Evolutionary conservation across 164 flowering plant species (phyloP), one percentile per base, ranked within the genome.

Genomic region (Houttuynia cordata): DNA sequence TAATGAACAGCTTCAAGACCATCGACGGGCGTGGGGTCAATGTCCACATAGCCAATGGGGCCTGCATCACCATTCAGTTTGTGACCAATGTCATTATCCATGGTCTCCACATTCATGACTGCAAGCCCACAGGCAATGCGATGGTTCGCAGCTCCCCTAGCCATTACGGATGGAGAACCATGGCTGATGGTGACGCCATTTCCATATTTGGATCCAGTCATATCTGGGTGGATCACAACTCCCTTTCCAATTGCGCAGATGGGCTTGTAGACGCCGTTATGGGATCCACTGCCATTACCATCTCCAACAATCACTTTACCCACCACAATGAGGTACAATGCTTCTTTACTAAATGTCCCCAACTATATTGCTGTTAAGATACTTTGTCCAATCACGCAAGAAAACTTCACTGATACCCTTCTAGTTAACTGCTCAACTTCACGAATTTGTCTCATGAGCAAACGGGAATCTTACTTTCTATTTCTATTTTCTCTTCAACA

Each of bases 201-300:
- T 89, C 96, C 37, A 87, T 92, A 24, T 89, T 89, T 51, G 93
- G 96, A 15, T 77, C 96, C 22, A 89, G 96, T 68, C 98, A 93
- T 61, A 72, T 93, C 3, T 93, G 98, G 98, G 79, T 93, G 25
- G 98, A 93, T 73, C 98, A 93, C 77, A 80, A 80, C 60, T 92
- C 98, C 0, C 85, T 92, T 52, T 85, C 96, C 39, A 65, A 79
- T 51, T 92, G 98, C 60, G 92, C 97, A 8, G 98, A 92, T 72
- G 98, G 98, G 6, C 96, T 92, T 37, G 84, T 92, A 23, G 98
- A 92, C 66, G 98, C 96, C 64, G 80, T 92, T 61, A 85, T 92
- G 96, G 98, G 96, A 47, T 92, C 98, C 22, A 92, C 98, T 39
- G 86, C 96, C 53, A 87, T 92, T 66, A 89, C 98, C 64, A 74